phyloP scores from a whole-genome alignment of 495 filamentous ascomycete genomes.

The Sphaerosporella brunnea region DNA sequence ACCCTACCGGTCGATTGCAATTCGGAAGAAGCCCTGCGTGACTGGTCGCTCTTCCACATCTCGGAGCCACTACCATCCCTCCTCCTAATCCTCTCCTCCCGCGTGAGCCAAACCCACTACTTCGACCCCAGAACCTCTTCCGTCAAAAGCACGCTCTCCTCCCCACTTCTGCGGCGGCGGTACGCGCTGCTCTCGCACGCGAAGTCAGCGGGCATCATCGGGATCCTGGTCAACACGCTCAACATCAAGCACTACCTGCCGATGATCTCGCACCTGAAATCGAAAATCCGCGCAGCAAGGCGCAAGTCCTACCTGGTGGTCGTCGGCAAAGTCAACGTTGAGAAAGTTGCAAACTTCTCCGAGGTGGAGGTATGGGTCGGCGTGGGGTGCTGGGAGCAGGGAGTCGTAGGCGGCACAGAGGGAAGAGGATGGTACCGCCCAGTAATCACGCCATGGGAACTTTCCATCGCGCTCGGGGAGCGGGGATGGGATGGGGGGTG shows the following conservation, averaged over 20 bases:
- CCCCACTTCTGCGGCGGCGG: constrained; percentile 52
- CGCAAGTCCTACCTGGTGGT: constrained; percentile 95
- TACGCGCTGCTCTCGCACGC: constrained; percentile 75
- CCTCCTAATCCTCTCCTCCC: constrained; percentile 58
- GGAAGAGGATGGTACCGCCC: constrained; percentile 49
- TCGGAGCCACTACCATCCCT: constrained; percentile 38
- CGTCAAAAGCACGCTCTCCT: constrained; percentile 22
- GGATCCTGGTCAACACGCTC: constrained; percentile 87
- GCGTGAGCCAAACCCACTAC: constrained; percentile 60
- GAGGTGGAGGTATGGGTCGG: constrained; percentile 95
- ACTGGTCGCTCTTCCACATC: constrained; percentile 78
- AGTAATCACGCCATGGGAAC: constrained; percentile 82
- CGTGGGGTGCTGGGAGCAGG: constrained; percentile 95
- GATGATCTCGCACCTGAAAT: constrained; percentile 52
- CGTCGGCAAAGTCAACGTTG: constrained; percentile 87
- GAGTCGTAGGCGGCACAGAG: constrained; percentile 37
- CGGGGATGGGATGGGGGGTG: constrained; percentile 27
- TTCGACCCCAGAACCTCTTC: constrained; percentile 35
- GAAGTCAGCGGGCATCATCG: constrained; percentile 64
- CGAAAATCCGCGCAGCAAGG: constrained; percentile 51
- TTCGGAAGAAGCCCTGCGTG: constrained; percentile 27
- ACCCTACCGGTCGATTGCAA: constrained; percentile 14
- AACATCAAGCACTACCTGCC: constrained; percentile 77
- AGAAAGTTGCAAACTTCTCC: constrained; percentile 89
- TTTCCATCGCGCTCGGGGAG: constrained; percentile 47